phyloP scores from a whole-genome alignment of 2,329 filamentous ascomycete genomes.

The Colletotrichum noveboracense region DNA sequence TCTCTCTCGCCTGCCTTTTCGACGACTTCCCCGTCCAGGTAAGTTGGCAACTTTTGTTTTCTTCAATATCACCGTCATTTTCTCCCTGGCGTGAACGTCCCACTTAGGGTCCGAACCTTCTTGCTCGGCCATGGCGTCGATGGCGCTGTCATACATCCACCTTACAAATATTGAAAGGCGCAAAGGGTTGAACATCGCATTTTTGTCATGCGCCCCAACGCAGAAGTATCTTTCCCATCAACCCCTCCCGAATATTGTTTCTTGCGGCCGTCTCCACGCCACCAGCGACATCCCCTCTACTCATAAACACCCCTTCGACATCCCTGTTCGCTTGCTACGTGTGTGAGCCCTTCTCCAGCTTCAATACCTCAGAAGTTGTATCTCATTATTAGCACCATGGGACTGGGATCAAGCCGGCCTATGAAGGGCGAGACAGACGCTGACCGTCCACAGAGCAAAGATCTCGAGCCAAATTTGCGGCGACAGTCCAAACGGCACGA shows the following conservation, averaged over 20 bases:
- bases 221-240: not conserved
- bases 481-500: not conserved
- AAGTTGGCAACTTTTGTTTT: not conserved
- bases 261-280: not conserved
- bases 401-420: not conserved
- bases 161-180: not conserved
- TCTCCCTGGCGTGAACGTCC: not conserved
- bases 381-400: not conserved
- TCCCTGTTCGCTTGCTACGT: not conserved
- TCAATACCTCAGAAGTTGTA: not conserved
- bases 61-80: not conserved
- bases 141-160: not conserved
- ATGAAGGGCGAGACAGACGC: not conserved
- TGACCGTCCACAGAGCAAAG: not conserved
- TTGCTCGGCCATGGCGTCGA: not conserved
- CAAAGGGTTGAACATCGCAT: not conserved
- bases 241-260: not conserved
- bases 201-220: not conserved
- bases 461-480: not conserved
- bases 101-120: not conserved
- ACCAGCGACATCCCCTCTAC: not conserved
- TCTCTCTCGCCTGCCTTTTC: not conserved
- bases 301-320: not conserved
- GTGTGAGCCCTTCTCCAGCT: not conserved
- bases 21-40: not conserved